Evolutionary conservation across 306 rosid species (phyloP).

Genomic region (Arachis hypogaea): DNA sequence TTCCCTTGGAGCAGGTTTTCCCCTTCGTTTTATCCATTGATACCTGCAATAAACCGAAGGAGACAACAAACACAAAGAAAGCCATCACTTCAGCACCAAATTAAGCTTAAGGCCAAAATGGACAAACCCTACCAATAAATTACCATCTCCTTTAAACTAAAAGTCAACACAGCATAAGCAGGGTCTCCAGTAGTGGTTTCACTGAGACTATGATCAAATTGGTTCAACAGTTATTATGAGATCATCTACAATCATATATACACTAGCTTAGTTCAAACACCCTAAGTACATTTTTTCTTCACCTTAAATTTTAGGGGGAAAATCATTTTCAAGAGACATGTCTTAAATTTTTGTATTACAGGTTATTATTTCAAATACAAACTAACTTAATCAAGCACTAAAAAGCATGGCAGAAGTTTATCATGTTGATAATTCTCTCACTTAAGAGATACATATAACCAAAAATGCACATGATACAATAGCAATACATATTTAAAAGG

Average conservation of each 20-base stretch:
- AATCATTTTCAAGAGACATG: too few species aligned
- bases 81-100: slow-evolving; percentile 27
- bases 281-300: not conserved
- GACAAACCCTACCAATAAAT: not conserved
- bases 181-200: not conserved
- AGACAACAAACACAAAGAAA: slow-evolving; percentile 26
- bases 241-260: not conserved
- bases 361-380: too few species aligned
- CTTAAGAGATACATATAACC: too few species aligned
- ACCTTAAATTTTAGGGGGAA: not conserved
- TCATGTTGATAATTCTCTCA: too few species aligned
- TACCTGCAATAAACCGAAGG: slow-evolving; percentile 60
- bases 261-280: not conserved
- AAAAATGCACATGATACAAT: not conserved
- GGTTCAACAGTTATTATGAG: too few species aligned
- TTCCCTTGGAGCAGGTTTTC: slow-evolving; percentile 90
- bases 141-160: too few species aligned
- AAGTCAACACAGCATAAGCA: not conserved
- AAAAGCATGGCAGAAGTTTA: not conserved
- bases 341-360: too few species aligned
- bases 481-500: not conserved
- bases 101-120: slow-evolving; percentile 1
- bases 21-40: slow-evolving; percentile 94
- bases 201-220: too few species aligned
- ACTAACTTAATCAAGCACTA: not conserved